These are phyloP conservation scores for Lentinula edodes DNA, from an alignment of 768 basidiomycete species.

Conservation along the genomic window DNA sequence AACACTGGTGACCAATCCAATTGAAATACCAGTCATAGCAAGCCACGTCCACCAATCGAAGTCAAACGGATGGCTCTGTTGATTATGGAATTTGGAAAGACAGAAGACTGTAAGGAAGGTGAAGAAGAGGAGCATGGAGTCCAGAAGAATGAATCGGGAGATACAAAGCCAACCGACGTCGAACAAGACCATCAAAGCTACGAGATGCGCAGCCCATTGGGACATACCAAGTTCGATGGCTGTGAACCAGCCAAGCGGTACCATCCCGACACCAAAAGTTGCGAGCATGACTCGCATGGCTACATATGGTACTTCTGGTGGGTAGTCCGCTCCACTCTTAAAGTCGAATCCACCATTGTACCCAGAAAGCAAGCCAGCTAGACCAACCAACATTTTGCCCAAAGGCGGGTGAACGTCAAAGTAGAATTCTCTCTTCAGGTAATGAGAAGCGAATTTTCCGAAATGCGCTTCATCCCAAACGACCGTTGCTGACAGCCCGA, in stretches of 20 bases:
- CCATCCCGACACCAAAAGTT: constrained; percentile 90
- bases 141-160: constrained; percentile 94
- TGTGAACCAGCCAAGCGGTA: constrained; percentile 96
- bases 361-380: constrained; percentile 86
- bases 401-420: constrained; percentile 99
- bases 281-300: constrained; percentile 96
- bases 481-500: constrained; percentile 80
- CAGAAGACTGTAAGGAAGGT: constrained; percentile 96
- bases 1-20: constrained; percentile 94
- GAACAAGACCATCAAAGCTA: constrained; percentile 88
- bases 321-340: constrained; percentile 86
- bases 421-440: constrained; percentile 98
- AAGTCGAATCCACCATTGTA: constrained; percentile 93
- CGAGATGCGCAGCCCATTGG: constrained; percentile 82
- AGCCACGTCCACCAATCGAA: constrained; percentile 99
- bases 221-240: constrained; percentile 92
- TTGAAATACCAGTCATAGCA: constrained; percentile 85
- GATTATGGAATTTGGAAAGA: constrained; percentile 94
- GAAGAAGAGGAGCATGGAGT: constrained; percentile 99
- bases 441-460: constrained; percentile 97
- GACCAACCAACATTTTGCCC: constrained; percentile 97
- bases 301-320: constrained; percentile 80
- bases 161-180: constrained; percentile 97
- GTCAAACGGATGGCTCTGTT: constrained; percentile 93
- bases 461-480: constrained; percentile 99